Percentiles rank a stretch among this genome's conserved stretches.
These are phyloP conservation scores for Effrenium voratum DNA, from an alignment of 73 alveolate species.

Conservation along the genomic window DNA sequence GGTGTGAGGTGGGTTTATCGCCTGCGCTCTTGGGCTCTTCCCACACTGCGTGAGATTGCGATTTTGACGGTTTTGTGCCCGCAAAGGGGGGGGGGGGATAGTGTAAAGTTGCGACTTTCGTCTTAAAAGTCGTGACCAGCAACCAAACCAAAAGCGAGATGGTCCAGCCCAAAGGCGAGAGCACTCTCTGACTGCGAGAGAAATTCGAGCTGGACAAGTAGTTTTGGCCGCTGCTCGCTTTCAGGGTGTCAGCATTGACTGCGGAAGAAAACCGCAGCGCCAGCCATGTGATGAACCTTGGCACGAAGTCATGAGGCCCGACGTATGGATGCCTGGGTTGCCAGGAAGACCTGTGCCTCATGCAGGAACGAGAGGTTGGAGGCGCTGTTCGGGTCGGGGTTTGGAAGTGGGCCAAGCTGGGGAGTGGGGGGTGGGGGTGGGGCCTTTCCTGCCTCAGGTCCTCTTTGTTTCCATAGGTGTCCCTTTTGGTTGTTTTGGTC, in stretches of 20 bases:
- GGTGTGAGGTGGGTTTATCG: background rate
- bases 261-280: too few species aligned
- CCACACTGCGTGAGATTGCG: too few species aligned
- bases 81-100: too few species aligned
- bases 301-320: background rate
- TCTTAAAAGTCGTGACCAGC: background rate
- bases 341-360: constrained; percentile 75
- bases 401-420: too few species aligned
- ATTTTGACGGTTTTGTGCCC: too few species aligned
- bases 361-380: constrained; percentile 41
- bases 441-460: too few species aligned
- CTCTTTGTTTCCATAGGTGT: too few species aligned
- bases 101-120: background rate
- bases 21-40: too few species aligned
- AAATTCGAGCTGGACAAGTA: background rate
- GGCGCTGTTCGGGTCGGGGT: too few species aligned
- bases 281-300: background rate
- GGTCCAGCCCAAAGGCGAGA: background rate
- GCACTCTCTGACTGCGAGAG: background rate
- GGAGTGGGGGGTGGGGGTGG: too few species aligned
- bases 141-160: background rate
- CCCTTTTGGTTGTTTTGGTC: too few species aligned
- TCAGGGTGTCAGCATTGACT: background rate
- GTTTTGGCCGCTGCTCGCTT: background rate
- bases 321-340: background rate